Evolutionary conservation across 2,329 filamentous ascomycete genomes (phyloP).

Genomic region (Sporothrix mexicana): DNA sequence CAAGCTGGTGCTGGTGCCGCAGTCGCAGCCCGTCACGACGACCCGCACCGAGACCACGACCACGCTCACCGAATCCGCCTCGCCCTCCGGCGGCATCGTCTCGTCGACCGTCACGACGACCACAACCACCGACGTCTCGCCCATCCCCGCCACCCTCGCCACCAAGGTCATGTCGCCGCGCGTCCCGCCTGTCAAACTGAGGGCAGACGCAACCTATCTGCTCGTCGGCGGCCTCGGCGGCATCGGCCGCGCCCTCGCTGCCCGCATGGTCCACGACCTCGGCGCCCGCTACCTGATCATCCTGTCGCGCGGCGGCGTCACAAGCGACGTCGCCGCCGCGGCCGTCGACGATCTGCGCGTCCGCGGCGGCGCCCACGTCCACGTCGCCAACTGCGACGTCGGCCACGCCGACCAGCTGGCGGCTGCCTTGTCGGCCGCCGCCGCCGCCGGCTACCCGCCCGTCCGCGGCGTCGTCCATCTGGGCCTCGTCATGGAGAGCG

Average conservation of each 20-base stretch:
- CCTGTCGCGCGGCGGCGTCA: slow-evolving; percentile 35
- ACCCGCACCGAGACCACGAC: slow-evolving; percentile 17
- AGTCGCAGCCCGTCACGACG: slow-evolving; percentile 29
- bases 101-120: slow-evolving; percentile 22
- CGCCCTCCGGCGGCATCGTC: neutral
- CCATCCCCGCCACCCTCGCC: slow-evolving; percentile 18
- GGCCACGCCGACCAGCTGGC: slow-evolving; percentile 33
- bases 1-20: slow-evolving; percentile 39
- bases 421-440: slow-evolving; percentile 28
- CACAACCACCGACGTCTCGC: neutral
- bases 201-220: slow-evolving; percentile 39
- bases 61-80: neutral
- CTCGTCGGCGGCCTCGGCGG: slow-evolving; percentile 43
- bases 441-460: slow-evolving; percentile 33
- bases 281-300: slow-evolving; percentile 37
- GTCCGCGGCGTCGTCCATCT: slow-evolving; percentile 37
- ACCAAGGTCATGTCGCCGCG: slow-evolving; percentile 33
- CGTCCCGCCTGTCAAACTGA: slow-evolving; percentile 24
- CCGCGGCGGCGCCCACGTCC: slow-evolving; percentile 30
- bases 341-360: slow-evolving; percentile 29
- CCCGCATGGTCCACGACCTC: slow-evolving; percentile 39
- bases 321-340: slow-evolving; percentile 26
- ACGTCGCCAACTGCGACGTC: slow-evolving; percentile 36
- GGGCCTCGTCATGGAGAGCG: slow-evolving; percentile 37
- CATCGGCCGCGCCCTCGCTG: slow-evolving; percentile 40